Evolutionary conservation across 2,329 filamentous ascomycete genomes (phyloP), one percentile per base, ranked within the genome.

Genomic region (Sphaerulina musiva): DNA sequence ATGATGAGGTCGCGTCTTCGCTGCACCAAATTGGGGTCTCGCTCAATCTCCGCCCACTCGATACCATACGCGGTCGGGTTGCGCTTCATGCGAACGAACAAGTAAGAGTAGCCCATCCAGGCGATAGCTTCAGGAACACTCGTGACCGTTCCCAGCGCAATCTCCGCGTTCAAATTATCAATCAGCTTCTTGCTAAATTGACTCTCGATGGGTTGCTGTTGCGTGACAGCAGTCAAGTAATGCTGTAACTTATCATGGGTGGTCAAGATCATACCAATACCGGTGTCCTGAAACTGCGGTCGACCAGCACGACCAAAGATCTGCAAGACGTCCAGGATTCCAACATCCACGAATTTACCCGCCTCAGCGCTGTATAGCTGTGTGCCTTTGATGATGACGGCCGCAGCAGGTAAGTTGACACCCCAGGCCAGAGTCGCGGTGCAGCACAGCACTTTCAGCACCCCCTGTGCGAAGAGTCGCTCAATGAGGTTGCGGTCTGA

Each of bases 301-400:
- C 93, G 87, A 77, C 93, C 93, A 56, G 93, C 95, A 79, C 93
- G 91, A 76, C 93, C 93, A 67, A 98, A 98, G 56, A 98, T 98
- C 69, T 98, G 93, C 52, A 98, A 77, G 12, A 98, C 93, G 69
- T 98, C 93, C 2, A 98, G 79, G 61, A 98, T 98, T 2, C 93
- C 92, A 4, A 98, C 79, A 67, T 98, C 93, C 17, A 96, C 86
- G 63, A 96, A 97, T 71, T 95, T 95, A 71, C 93, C 93, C 49
- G 95, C 92, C 69, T 96, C 89, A 0, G 93, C 86, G 69, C 91
- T 97, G 73, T 98, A 98, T 0, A 98, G 82, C 67, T 97, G 92
- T 0, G 93, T 98, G 12, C 93, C 93, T 70, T 98, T 98, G 78
- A 98, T 98, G 50, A 98, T 81, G 48, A 98, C 93, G 0, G 93